Conservation (phyloP, 257 asterid species). For the Schizonepeta tenuifolia region DNA sequence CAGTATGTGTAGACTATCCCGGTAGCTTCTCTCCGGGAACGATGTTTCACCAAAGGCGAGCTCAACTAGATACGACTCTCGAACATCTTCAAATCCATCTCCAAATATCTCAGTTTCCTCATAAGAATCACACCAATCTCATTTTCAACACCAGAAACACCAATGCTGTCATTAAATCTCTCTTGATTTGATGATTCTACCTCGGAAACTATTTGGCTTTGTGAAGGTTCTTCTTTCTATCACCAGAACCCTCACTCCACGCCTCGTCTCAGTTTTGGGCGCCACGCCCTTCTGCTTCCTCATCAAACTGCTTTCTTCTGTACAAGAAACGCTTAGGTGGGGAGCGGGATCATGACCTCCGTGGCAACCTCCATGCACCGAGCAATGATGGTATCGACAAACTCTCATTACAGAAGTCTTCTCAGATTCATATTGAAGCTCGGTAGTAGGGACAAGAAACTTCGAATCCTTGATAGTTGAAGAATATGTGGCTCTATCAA, state of each 20-base stretch:
- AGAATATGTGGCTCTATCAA: constrained; percentile 73
- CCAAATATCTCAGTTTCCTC: constrained; percentile 20
- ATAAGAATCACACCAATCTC: constrained; percentile 13
- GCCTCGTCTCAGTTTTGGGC: constrained; percentile 35
- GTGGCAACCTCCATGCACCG: constrained; percentile 70
- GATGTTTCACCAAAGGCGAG: constrained; percentile 57
- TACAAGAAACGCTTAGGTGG: constrained; percentile 45
- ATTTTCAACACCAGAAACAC: constrained; percentile 18
- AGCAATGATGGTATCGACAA: constrained; percentile 91
- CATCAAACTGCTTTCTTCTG: constrained; percentile 47
- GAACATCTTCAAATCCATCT: constrained; percentile 27
- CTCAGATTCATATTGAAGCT: constrained; percentile 46
- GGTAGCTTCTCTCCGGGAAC: constrained; percentile 54
- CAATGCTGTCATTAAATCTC: constrained; percentile 5
- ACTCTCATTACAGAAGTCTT: constrained; percentile 48
- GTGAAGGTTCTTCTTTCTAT: constrained; percentile 36
- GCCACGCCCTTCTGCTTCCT: constrained; percentile 45
- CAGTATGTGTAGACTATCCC: constrained; percentile 40
- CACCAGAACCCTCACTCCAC: constrained; percentile 32
- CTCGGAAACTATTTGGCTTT: constrained; percentile 31
- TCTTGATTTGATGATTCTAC: constrained; percentile 39
- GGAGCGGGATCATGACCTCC: constrained; percentile 45
- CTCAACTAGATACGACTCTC: constrained; percentile 37
- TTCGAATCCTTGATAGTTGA: constrained; percentile 69
- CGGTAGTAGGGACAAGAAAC: constrained; percentile 52